Base-by-base conservation (phyloP, 2,329 filamentous ascomycete genomes). In the Colletotrichum higginsianum region DNA sequence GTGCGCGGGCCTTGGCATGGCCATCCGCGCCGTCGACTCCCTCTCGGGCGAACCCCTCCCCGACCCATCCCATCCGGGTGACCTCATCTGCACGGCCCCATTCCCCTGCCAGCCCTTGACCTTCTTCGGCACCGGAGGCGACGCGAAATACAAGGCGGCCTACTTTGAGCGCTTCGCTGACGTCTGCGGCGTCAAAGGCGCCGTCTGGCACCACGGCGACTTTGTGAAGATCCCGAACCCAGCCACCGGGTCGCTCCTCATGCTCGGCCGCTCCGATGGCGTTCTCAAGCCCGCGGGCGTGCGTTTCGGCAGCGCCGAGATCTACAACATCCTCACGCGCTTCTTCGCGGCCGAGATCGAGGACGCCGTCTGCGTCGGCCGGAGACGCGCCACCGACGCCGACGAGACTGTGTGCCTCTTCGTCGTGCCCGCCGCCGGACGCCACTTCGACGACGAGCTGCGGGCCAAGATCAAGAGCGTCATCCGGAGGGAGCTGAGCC, bases 361-460 rank as follows among this genome's bases (percentile, higher is more conserved):
- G 71, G 96, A 99, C 77, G 94, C 94, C 0, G 86, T 98, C 2
- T 98, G 96, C 78, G 91, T 98, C 46, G 96, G 96, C 0, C 87
- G 94, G 3, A 86, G 95, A 67, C 88, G 90, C 21, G 86, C 89
- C 63, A 85, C 87, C 4, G 95, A 98, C 78, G 85, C 86, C 0
- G 95, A 98, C 78, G 95, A 98, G 83, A 93, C 93, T 0, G 96
- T 98, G 0, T 92, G 96, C 42, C 82, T 98, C 38, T 99, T 99
- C 78, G 84, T 98, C 47, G 94, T 96, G 75, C 93, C 96, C 89
- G 85, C 86, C 0, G 84, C 87, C 0, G 88, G 87, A 0, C 83
- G 84, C 52, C 72, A 74, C 0, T 92, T 96, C 69, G 84, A 84
- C 4, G 82, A 89, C 0, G 88, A 90, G 2, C 79, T 98, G 40